A percentile compares a stretch with the other conserved stretches of the same genome.
These are phyloP conservation scores for Zasmidium citrigriseum DNA, from an alignment of 2,329 filamentous ascomycete species.

Conservation along the genomic window DNA sequence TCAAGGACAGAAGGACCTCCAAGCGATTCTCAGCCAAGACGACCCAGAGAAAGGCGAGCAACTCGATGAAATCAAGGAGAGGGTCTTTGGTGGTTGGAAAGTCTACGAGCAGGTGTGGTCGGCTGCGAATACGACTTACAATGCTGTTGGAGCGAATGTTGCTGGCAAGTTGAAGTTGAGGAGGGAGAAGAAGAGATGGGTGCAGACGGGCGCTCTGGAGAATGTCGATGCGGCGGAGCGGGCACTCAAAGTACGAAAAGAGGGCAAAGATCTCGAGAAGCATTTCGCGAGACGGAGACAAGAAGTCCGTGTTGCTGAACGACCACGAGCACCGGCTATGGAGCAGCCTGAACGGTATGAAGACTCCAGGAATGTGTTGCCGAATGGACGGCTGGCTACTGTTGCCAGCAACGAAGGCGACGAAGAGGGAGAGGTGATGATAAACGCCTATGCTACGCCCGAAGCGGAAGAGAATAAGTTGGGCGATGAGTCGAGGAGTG, in stretches of 20 bases:
- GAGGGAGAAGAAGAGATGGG: constrained; percentile 32
- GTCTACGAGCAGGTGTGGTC: constrained; percentile 37
- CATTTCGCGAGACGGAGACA: constrained; percentile 29
- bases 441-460: background rate
- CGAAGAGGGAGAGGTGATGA: background rate
- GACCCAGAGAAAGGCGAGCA: constrained; percentile 14
- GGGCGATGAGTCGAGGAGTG: background rate
- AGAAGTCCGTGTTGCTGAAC: constrained; percentile 29
- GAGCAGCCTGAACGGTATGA: constrained; percentile 19
- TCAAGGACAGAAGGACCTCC: constrained; percentile 32
- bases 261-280: constrained; percentile 31
- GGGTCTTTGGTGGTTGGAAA: constrained; percentile 33
- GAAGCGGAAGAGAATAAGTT: background rate
- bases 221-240: constrained; percentile 33
- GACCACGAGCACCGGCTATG: constrained; percentile 31
- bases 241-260: constrained; percentile 27
- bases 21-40: constrained; percentile 22
- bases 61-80: constrained; percentile 18
- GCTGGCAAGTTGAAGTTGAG: constrained; percentile 24
- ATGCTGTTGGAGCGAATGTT: constrained; percentile 22
- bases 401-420: background rate
- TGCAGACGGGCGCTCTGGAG: constrained; percentile 35
- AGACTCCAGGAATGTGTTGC: constrained; percentile 2
- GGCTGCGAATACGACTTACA: constrained; percentile 23
- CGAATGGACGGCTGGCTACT: background rate